These are phyloP conservation scores for Triticum timopheevii DNA, from an alignment of 176 grass and related monocot species.

Conservation along the genomic window DNA sequence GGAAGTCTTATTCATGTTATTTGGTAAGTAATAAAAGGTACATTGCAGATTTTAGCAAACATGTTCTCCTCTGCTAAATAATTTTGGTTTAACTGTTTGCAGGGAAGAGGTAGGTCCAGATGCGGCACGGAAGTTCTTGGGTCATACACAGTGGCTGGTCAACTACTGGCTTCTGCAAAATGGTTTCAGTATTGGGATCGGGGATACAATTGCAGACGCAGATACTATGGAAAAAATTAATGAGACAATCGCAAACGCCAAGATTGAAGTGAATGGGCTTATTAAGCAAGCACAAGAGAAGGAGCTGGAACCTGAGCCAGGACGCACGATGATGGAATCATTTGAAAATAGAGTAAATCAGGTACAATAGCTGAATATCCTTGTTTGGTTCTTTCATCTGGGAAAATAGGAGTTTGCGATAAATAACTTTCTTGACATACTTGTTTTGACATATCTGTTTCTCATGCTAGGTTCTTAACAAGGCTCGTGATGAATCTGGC, in stretches of 20 bases:
- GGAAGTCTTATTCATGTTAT: constrained; percentile 99
- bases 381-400: constrained; percentile 16
- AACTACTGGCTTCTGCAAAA: constrained; percentile 98
- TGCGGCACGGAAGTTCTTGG: constrained; percentile 95
- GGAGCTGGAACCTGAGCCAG: constrained; percentile 83
- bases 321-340: constrained; percentile 96
- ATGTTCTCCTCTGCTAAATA: not conserved
- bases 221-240: constrained; percentile 92
- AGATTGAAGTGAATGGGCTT: constrained; percentile 86
- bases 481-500: constrained; percentile 97
- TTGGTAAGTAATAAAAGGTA: constrained; percentile 54
- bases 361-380: constrained; percentile 38
- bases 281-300: constrained; percentile 73
- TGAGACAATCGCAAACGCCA: constrained; percentile 74
- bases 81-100: constrained; percentile 13
- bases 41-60: not conserved
- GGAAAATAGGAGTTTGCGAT: too few species aligned
- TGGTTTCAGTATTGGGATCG: constrained; percentile 97
- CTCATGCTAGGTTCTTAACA: constrained; percentile 76
- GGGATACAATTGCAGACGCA: constrained; percentile 97
- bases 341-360: constrained; percentile 98
- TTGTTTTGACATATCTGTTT: constrained; percentile 22
- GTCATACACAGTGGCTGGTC: constrained; percentile 95
- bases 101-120: constrained; percentile 99
- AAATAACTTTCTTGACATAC: not conserved